These are phyloP conservation scores for Suhomyces panamericanus DNA, from an alignment of 1,139 yeast genomes.

Conservation along the genomic window DNA sequence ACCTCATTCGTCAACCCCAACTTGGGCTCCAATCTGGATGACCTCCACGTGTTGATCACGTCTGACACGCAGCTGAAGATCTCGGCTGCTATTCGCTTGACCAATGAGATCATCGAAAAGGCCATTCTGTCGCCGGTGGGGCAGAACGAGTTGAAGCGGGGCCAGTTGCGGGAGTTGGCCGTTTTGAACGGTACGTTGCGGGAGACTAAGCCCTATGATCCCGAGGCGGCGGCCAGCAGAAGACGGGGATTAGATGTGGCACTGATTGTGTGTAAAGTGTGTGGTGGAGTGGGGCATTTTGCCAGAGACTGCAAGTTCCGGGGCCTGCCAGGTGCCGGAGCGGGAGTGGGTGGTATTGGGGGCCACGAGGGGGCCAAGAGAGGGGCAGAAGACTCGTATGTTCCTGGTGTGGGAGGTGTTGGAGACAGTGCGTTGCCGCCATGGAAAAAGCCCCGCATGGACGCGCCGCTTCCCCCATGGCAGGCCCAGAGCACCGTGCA, in stretches of 20 bases:
- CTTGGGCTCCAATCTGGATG: conserved; percentile 51
- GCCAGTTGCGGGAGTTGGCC: conserved; percentile 89
- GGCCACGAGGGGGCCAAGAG: conserved; percentile 2
- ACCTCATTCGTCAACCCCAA: conserved; percentile 27
- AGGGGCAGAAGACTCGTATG: conserved; percentile 3
- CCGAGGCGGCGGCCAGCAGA: conserved; percentile 50
- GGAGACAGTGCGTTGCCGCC: conserved; percentile 15
- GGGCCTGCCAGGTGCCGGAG: background rate
- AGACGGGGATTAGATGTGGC: conserved; percentile 51
- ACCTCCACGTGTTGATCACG: conserved; percentile 82
- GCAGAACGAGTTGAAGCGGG: conserved; percentile 86
- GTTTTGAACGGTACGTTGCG: conserved; percentile 91
- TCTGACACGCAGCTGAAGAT: conserved; percentile 82
- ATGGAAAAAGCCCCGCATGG: conserved; percentile 16
- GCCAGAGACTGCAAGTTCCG: conserved; percentile 75
- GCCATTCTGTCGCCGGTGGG: conserved; percentile 91
- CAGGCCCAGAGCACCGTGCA: conserved; percentile 4
- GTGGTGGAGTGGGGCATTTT: conserved; percentile 85
- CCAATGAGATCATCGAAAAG: conserved; percentile 75
- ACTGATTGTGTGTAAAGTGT: conserved; percentile 66
- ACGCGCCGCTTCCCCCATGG: conserved; percentile 20
- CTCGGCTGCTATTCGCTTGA: conserved; percentile 70
- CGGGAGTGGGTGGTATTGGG: conserved; percentile 1
- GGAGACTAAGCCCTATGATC: conserved; percentile 72
- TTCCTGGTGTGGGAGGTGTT: background rate